Evolutionary conservation across 2,329 filamentous ascomycete species (phyloP).

Genomic region (Aspergillus puulaauensis): DNA sequence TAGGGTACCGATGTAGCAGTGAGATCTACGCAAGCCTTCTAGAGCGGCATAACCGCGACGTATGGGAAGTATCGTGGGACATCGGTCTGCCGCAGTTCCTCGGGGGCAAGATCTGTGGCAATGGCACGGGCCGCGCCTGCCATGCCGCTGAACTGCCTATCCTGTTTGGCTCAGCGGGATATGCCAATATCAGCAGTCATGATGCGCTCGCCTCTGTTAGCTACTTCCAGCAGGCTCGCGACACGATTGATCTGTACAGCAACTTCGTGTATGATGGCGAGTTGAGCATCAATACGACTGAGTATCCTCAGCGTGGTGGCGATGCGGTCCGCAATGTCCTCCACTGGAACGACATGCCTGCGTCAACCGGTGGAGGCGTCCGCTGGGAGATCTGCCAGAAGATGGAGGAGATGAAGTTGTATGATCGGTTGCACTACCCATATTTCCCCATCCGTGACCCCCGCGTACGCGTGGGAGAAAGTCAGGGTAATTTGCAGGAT

Average conservation of each 20-base stretch:
- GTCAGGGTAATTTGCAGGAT: no score
- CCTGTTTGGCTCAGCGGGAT: no score
- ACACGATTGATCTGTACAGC: not conserved
- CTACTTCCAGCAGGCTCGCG: not conserved
- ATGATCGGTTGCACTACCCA: not conserved
- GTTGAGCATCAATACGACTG: not conserved
- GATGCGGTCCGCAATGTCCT: no score
- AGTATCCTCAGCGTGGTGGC: not conserved
- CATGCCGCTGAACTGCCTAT: no score
- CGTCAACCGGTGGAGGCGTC: not conserved
- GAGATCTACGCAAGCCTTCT: not conserved
- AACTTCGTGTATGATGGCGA: not conserved
- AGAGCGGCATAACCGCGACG: not conserved
- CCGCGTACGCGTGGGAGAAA: no score
- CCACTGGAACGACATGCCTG: not conserved
- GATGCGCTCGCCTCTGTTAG: no score
- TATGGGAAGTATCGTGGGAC: no score
- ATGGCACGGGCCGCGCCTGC: no score
- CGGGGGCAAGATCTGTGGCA: no score
- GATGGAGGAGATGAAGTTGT: slow-evolving; percentile 1
- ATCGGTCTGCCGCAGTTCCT: no score
- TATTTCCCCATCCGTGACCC: not conserved
- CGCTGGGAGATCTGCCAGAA: not conserved
- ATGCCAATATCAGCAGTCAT: no score
- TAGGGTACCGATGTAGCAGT: not conserved